A percentile compares a stretch with the other conserved stretches of the same genome.
Evolutionary conservation across 2,329 filamentous ascomycete genomes (phyloP).

Genomic region (Colletotrichum chlorophyti): DNA sequence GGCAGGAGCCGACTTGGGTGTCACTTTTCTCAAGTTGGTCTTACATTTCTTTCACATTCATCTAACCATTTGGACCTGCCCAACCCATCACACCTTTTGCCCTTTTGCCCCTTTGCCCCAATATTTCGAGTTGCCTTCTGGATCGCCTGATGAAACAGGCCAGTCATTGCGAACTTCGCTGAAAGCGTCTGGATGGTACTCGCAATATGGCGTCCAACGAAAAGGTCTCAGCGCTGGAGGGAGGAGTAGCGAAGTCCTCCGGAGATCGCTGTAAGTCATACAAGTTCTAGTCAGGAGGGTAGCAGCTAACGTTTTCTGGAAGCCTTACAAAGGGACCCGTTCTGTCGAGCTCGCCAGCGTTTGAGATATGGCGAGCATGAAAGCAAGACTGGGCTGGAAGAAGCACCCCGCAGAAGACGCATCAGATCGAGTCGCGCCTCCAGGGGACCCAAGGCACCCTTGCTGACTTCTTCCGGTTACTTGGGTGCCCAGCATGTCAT

Average conservation of each 20-base stretch:
- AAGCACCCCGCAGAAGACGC: slow-evolving; percentile 18
- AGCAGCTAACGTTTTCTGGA: not conserved
- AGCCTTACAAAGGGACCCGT: not conserved
- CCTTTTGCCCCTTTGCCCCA: too few relatives aligned
- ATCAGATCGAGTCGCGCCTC: slow-evolving; percentile 22
- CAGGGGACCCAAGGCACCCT: not conserved
- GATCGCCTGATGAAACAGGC: too few relatives aligned
- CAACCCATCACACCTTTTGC: not conserved
- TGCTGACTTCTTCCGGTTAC: not conserved
- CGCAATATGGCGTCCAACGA: slow-evolving; percentile 6
- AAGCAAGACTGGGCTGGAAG: not conserved
- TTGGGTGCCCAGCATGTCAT: not conserved
- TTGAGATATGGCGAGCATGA: not conserved
- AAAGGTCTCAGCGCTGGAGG: not conserved
- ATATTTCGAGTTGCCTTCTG: too few relatives aligned
- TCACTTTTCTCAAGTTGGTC: too few relatives aligned
- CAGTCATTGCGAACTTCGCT: not conserved
- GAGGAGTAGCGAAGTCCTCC: not conserved
- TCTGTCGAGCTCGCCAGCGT: not conserved
- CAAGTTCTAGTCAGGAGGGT: not conserved
- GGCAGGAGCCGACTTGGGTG: too few relatives aligned
- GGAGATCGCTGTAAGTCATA: not conserved
- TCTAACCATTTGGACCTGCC: too few relatives aligned
- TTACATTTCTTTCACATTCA: too few relatives aligned
- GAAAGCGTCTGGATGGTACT: not conserved